Percentiles rank a stretch among this genome's conserved stretches.
Evolutionary conservation across 306 rosid species (phyloP).

Genomic region (Hippophae tibetana): DNA sequence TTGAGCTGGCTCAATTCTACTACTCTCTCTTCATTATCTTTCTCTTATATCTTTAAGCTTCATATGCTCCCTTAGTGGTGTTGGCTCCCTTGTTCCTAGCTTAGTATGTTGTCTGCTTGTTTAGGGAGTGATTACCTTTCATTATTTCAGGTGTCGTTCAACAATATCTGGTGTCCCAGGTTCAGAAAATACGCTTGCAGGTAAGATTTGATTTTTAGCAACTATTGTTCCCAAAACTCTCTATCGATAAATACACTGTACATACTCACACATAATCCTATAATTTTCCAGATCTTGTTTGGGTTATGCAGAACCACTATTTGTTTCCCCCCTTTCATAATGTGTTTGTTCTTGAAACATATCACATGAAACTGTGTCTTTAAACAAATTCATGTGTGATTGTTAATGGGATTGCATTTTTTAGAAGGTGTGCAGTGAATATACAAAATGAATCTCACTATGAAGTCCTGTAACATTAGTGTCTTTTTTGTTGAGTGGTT

Average conservation of each 20-base stretch:
- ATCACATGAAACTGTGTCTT: too few relatives aligned
- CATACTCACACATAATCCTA: too few relatives aligned
- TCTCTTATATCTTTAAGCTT: background rate
- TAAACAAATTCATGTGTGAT: too few relatives aligned
- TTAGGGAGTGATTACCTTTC: constrained; percentile 3
- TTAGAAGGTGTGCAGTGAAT: too few relatives aligned
- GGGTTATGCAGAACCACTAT: too few relatives aligned
- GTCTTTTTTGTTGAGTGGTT: too few relatives aligned
- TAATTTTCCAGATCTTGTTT: too few relatives aligned
- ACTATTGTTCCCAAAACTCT: constrained; percentile 12
- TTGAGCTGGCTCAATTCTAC: background rate
- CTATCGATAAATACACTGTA: background rate
- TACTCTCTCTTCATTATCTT: background rate
- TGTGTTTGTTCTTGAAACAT: too few relatives aligned
- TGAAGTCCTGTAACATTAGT: too few relatives aligned
- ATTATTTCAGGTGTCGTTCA: constrained; percentile 74
- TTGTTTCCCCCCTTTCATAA: too few relatives aligned
- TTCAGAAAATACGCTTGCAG: constrained; percentile 94
- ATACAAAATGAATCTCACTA: too few relatives aligned
- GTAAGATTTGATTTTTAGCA: constrained; percentile 24
- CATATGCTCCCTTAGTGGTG: background rate
- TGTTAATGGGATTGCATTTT: too few relatives aligned
- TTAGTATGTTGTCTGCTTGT: background rate
- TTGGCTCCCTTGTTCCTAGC: constrained; percentile 5
- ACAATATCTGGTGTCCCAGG: constrained; percentile 92